These are phyloP conservation scores for Cytospora chrysosperma DNA, from an alignment of 2,329 filamentous ascomycete genomes.

Conservation along the genomic window DNA sequence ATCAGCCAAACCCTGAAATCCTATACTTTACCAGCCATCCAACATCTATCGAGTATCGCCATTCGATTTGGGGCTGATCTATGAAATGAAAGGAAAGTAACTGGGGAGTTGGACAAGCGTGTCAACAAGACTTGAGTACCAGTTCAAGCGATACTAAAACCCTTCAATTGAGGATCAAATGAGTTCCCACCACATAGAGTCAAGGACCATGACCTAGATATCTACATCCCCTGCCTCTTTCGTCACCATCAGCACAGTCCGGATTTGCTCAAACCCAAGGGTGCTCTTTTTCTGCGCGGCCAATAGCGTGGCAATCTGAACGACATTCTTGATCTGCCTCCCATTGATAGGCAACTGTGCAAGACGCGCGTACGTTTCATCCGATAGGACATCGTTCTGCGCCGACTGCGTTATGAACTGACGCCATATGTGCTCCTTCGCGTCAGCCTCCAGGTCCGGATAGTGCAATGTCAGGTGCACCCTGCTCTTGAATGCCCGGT, in stretches of 20 bases:
- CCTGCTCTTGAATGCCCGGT: neutral
- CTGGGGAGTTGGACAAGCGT: too few relatives aligned
- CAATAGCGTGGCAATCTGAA: neutral
- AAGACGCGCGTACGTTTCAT: neutral
- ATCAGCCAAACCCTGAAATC: too few relatives aligned
- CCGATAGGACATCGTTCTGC: neutral
- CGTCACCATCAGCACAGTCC: neutral
- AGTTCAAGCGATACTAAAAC: too few relatives aligned
- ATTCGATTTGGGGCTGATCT: too few relatives aligned
- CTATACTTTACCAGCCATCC: too few relatives aligned
- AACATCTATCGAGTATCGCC: too few relatives aligned
- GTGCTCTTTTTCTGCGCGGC: neutral
- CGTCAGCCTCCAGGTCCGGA: neutral
- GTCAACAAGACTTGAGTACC: too few relatives aligned
- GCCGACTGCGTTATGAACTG: neutral
- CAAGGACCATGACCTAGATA: neutral
- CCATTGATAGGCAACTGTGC: constrained; percentile 2
- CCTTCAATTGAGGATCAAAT: too few relatives aligned
- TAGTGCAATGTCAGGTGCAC: neutral
- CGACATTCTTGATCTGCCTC: constrained; percentile 5
- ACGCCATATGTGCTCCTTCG: neutral
- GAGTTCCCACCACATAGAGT: too few relatives aligned
- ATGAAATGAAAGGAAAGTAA: too few relatives aligned
- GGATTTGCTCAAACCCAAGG: neutral
- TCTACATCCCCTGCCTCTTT: neutral